These are phyloP conservation scores for Blastosporella zonata DNA, from an alignment of 1,284 basidiomycete species.

Conservation along the genomic window DNA sequence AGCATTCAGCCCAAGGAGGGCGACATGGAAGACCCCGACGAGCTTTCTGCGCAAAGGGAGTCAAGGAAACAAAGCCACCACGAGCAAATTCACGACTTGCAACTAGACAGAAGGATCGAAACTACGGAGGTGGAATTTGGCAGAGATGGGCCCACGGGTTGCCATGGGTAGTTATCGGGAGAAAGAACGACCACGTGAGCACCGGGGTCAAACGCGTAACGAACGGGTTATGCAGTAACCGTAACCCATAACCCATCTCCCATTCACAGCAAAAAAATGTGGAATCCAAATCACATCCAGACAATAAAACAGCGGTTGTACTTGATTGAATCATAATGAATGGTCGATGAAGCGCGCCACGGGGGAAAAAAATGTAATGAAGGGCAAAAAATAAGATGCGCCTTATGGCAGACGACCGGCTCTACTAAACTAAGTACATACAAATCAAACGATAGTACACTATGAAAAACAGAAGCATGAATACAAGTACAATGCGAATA, in stretches of 20 bases:
- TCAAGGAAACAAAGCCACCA: no score
- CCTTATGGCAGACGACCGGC: neutral
- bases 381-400: conserved; percentile 3
- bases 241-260: neutral
- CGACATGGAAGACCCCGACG: no score
- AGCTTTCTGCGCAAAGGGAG: no score
- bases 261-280: no score
- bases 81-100: neutral
- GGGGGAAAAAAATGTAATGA: neutral
- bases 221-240: neutral
- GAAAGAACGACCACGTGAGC: neutral
- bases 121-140: neutral
- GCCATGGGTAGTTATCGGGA: no score
- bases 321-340: neutral
- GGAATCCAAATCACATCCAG: neutral
- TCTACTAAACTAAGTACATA: conserved; percentile 20
- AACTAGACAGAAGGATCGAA: neutral
- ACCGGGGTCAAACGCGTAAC: neutral
- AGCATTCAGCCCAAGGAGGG: no score
- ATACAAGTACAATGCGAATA: conserved; percentile 16
- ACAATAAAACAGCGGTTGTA: neutral
- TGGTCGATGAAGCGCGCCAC: neutral
- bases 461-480: conserved; percentile 10
- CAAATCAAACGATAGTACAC: conserved; percentile 13
- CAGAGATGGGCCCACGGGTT: no score